A percentile compares a stretch with the other conserved stretches of the same genome.
phyloP scores from a whole-genome alignment of 2,329 filamentous ascomycete species.

The Chalaropsis thielavioides region DNA sequence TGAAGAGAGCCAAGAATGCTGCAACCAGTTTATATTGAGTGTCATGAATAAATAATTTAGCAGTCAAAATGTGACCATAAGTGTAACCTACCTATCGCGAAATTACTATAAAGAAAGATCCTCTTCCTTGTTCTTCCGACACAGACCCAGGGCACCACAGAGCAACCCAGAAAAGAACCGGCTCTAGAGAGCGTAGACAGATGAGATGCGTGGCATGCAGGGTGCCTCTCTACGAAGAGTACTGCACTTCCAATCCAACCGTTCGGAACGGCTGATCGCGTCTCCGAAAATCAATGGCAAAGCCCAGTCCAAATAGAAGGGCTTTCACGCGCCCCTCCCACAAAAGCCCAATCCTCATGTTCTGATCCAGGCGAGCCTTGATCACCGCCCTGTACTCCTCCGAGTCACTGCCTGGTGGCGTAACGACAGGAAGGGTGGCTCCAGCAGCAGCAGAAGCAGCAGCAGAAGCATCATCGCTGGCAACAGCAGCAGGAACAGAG shows the following conservation, averaged over 20 bases:
- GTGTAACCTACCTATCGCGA: background rate
- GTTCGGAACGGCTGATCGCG: conserved; percentile 64
- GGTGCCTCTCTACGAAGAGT: conserved; percentile 49
- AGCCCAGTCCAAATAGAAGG: conserved; percentile 78
- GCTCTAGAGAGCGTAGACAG: background rate
- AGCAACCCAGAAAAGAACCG: background rate
- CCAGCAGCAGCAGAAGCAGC: background rate
- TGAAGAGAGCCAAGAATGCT: background rate
- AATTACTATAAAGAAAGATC: background rate
- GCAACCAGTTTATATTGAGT: background rate
- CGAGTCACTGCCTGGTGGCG: conserved; percentile 23
- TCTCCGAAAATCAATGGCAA: conserved; percentile 64
- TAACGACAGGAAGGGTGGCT: conserved; percentile 10
- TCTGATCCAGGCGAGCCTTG: conserved; percentile 81
- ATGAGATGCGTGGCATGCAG: background rate
- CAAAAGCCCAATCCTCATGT: conserved; percentile 67
- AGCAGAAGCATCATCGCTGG: background rate
- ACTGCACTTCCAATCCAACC: conserved; percentile 66
- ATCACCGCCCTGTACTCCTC: conserved; percentile 69
- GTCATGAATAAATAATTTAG: background rate
- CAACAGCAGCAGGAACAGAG: background rate
- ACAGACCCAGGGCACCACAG: background rate
- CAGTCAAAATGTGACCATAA: background rate
- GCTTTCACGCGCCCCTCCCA: conserved; percentile 94
- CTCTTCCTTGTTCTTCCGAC: background rate